Evolutionary conservation across 371 early-diverging fungal genomes (phyloP).

Genomic region (Mucor lusitanicus): DNA sequence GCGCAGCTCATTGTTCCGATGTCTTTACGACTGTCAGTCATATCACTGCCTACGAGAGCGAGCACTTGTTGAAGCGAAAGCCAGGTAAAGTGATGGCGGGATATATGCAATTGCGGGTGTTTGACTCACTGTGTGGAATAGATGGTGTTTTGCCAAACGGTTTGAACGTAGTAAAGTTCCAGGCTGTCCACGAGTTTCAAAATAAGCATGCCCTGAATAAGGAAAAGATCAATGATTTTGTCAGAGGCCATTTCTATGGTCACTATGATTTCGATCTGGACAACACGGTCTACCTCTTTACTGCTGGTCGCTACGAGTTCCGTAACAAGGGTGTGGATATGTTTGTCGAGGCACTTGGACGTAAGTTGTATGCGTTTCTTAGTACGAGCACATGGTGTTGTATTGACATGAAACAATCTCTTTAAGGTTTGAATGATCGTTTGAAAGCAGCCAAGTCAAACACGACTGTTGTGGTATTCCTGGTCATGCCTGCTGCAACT

Average conservation of each 20-base stretch:
- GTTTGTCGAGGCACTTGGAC: constrained; percentile 89
- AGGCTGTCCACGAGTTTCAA: constrained; percentile 97
- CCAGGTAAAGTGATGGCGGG: constrained; percentile 64
- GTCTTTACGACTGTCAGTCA: constrained; percentile 97
- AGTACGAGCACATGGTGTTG: too few species aligned
- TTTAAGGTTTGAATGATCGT: constrained; percentile 82
- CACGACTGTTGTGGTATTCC: constrained; percentile 92
- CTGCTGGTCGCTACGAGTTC: constrained; percentile 96
- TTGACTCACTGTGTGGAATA: constrained; percentile 10
- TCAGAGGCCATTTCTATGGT: constrained; percentile 96
- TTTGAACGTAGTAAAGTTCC: constrained; percentile 94
- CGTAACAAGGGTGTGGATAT: constrained; percentile 97
- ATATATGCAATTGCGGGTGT: not conserved
- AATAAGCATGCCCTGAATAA: constrained; percentile 93
- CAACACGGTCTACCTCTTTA: constrained; percentile 96
- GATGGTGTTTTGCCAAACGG: constrained; percentile 97
- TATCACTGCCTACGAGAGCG: constrained; percentile 96
- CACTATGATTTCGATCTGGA: constrained; percentile 93
- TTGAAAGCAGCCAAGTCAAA: constrained; percentile 83
- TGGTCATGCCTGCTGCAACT: constrained; percentile 90
- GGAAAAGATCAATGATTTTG: constrained; percentile 95
- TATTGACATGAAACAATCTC: not conserved
- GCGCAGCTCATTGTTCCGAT: constrained; percentile 93
- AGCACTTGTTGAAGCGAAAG: constrained; percentile 91
- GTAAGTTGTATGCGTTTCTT: constrained; percentile 52